Percentiles rank a stretch among this genome's conserved stretches.
Evolutionary conservation across 2,329 filamentous ascomycete species (phyloP).

Genomic region (Penicillium sp.): DNA sequence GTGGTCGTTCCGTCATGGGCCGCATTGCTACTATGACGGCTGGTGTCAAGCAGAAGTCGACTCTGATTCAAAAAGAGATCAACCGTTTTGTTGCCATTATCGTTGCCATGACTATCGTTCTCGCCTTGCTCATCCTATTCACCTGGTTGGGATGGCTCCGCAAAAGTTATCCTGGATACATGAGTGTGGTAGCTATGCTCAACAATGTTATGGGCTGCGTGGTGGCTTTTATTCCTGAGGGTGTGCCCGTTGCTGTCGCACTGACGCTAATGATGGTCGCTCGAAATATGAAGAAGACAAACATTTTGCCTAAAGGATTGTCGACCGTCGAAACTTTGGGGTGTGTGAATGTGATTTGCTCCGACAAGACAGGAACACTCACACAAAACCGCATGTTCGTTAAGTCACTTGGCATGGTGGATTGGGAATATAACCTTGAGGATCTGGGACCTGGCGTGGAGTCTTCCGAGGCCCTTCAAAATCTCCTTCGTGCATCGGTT

Average conservation of each 20-base stretch:
- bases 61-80: slow-evolving; percentile 71
- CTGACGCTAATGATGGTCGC: slow-evolving; percentile 73
- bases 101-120: slow-evolving; percentile 63
- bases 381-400: slow-evolving; percentile 70
- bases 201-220: slow-evolving; percentile 72
- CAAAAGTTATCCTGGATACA: slow-evolving; percentile 65
- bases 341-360: slow-evolving; percentile 72
- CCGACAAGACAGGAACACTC: slow-evolving; percentile 69
- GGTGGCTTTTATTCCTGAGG: slow-evolving; percentile 77
- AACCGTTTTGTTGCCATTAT: slow-evolving; percentile 71
- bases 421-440: slow-evolving; percentile 22
- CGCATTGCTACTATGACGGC: slow-evolving; percentile 72
- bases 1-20: slow-evolving; percentile 72
- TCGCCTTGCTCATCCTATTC: slow-evolving; percentile 55
- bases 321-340: slow-evolving; percentile 78
- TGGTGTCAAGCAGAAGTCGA: slow-evolving; percentile 66
- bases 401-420: slow-evolving; percentile 28
- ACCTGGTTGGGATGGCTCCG: slow-evolving; percentile 67
- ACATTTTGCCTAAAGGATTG: slow-evolving; percentile 75
- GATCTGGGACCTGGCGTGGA: slow-evolving; percentile 14
- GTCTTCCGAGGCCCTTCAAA: slow-evolving; percentile 48
- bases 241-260: slow-evolving; percentile 68
- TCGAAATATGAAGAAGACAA: slow-evolving; percentile 72
- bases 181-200: slow-evolving; percentile 69
- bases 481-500: slow-evolving; percentile 62